Evolutionary conservation across 768 basidiomycete species (phyloP), one percentile per base, ranked within the genome.

Genomic region (Coprinopsis marcescibilis): DNA sequence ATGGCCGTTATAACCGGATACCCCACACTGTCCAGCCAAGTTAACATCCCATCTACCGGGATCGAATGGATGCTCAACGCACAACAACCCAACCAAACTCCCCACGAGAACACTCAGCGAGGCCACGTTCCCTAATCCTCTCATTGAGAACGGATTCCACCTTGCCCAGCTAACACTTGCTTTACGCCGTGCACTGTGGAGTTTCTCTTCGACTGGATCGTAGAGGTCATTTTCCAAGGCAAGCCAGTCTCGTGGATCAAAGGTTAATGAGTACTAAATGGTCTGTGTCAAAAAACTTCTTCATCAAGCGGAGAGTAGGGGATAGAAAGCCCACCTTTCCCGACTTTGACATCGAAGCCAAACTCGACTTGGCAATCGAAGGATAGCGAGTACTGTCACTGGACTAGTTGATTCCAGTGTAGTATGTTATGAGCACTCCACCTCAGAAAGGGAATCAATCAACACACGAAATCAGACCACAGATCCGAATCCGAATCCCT

Each of bases 111-210:
- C 42, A 12, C 72, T 52, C 3, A 86, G 63, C 51, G 80, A 83
- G 13, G 81, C 48, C 64, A 74, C 46, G 62, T 93, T 92, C 15
- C 74, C 67, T 63, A 80, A 69, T 0, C 91, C 91, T 53, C 89
- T 72, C 3, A 68, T 55, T 8, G 79, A 77, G 48, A 81, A 71
- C 3, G 63, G 73, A 68, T 21, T 73, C 69, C 1, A 71, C 68
- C 10, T 73, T 72, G 42, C 74, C 73, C 26, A 36, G 75, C 65
- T 30, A 21, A 33, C 29, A 34, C 24, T 24, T 26, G 24, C n/a
- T n/a, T n/a, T n/a, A n/a, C n/a, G 19, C 19, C 43, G 45, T 15
- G 19, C 35, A 1, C 39, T 21, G 7, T 50, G 57, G 43, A 49
- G 56, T 40, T 30, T 19, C 10, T 37, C 17, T 21, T 81, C 80